Evolutionary conservation across 73 alveolate genomes (phyloP).

Genomic region (Symbiodinium natans): DNA sequence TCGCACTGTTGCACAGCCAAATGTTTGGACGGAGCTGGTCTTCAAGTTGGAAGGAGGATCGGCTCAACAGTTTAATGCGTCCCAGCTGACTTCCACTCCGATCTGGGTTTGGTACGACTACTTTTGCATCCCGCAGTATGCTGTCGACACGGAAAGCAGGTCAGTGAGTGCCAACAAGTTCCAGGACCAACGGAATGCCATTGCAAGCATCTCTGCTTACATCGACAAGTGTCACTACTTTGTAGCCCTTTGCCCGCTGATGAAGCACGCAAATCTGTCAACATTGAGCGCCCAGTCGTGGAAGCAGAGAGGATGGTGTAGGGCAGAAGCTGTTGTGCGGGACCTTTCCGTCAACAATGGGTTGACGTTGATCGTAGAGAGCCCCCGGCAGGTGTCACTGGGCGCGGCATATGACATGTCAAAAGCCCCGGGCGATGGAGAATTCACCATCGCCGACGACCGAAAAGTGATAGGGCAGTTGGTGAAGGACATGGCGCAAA

Average conservation of each 20-base stretch:
- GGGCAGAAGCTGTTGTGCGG: constrained; percentile 24
- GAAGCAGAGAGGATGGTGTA: constrained; percentile 38
- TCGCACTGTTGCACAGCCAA: not conserved
- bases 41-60: not conserved
- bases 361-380: constrained; percentile 2
- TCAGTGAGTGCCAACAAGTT: not conserved
- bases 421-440: constrained; percentile 21
- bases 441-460: not conserved
- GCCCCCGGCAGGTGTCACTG: constrained; percentile 37
- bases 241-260: constrained; percentile 27
- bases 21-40: not conserved
- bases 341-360: constrained; percentile 11
- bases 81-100: not conserved
- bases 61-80: not conserved
- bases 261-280: not conserved
- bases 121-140: constrained; percentile 14
- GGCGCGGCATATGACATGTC: not conserved
- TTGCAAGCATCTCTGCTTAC: constrained; percentile 60
- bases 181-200: constrained; percentile 30
- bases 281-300: not conserved
- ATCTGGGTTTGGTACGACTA: constrained; percentile 31
- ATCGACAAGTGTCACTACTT: constrained; percentile 48
- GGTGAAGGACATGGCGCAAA: not conserved
- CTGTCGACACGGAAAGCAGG: not conserved
- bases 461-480: constrained; percentile 28